Percentiles rank a stretch among this genome's conserved stretches.
Conservation (phyloP, 129 eudicot species). For the Chrysanthemum lavandulifolium region DNA sequence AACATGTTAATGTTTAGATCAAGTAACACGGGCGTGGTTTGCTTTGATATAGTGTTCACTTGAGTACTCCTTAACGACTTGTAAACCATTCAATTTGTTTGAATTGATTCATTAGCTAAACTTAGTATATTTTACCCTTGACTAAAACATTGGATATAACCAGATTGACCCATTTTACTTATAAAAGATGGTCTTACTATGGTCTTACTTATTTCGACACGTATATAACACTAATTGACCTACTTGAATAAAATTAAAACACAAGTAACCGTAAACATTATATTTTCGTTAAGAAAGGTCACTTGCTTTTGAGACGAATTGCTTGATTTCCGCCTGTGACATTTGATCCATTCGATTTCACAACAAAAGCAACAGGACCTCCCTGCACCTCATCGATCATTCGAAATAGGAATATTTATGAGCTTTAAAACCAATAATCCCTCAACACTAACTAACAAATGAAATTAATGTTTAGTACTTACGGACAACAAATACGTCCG, state of each 20-base stretch:
- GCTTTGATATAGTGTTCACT: no score
- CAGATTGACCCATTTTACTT: not conserved
- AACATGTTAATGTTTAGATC: no score
- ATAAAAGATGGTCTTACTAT: no score
- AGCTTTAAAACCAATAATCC: not conserved
- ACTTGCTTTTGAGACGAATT: conserved; percentile 86
- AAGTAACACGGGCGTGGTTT: no score
- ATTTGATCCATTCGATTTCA: conserved; percentile 54
- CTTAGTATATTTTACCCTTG: no score
- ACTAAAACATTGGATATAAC: not conserved
- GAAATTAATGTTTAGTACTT: conserved; percentile 24
- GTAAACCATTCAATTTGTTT: no score
- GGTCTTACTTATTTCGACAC: no score
- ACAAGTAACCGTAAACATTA: not conserved
- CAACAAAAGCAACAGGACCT: conserved; percentile 95
- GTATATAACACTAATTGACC: not conserved
- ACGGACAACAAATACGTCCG: conserved; percentile 97
- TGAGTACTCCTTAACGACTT: no score
- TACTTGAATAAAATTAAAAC: not conserved
- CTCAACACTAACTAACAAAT: not conserved
- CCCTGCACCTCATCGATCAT: conserved; percentile 82
- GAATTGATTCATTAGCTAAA: no score
- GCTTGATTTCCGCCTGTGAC: conserved; percentile 72
- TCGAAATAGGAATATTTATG: conserved; percentile 27
- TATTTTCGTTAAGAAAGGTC: not conserved